Percentiles rank a stretch among this genome's conserved stretches.
These are phyloP conservation scores for Steccherinum ochraceum DNA, from an alignment of 768 basidiomycete species.

Conservation along the genomic window DNA sequence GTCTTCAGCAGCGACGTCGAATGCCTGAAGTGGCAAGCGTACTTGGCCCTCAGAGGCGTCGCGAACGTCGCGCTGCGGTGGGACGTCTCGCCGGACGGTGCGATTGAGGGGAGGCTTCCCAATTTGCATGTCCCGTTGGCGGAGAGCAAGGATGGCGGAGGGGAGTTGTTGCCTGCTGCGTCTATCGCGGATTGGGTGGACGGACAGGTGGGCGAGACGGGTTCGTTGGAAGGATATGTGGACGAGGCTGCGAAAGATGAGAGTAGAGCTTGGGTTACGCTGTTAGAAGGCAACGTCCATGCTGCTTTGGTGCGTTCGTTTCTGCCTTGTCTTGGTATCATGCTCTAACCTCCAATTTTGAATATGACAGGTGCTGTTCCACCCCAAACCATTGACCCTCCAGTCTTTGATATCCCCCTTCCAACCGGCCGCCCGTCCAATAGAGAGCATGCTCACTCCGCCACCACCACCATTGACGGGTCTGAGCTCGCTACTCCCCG, in stretches of 20 bases:
- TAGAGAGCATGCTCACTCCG: conserved; percentile 50
- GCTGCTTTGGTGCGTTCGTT: conserved; percentile 61
- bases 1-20: conserved; percentile 72
- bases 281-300: conserved; percentile 73
- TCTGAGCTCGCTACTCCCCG: conserved; percentile 54
- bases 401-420: conserved; percentile 32
- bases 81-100: conserved; percentile 67
- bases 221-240: conserved; percentile 60
- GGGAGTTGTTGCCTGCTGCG: conserved; percentile 56
- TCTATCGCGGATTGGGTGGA: conserved; percentile 75
- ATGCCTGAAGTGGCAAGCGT: conserved; percentile 89
- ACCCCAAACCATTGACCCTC: conserved; percentile 38
- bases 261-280: conserved; percentile 75
- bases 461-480: conserved; percentile 71
- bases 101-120: conserved; percentile 61
- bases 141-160: conserved; percentile 24
- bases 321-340: not conserved
- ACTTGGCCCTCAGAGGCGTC: conserved; percentile 62
- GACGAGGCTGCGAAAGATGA: conserved; percentile 58
- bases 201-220: conserved; percentile 32
- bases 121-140: conserved; percentile 54
- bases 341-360: no score
- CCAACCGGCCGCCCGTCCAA: conserved; percentile 22
- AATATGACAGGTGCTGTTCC: conserved; percentile 48
- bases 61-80: conserved; percentile 48